Percentiles rank a stretch among this genome's conserved stretches.
These are phyloP conservation scores for Wickerhamomyces subpelliculosus DNA, from an alignment of 805 yeast species.

Conservation along the genomic window DNA sequence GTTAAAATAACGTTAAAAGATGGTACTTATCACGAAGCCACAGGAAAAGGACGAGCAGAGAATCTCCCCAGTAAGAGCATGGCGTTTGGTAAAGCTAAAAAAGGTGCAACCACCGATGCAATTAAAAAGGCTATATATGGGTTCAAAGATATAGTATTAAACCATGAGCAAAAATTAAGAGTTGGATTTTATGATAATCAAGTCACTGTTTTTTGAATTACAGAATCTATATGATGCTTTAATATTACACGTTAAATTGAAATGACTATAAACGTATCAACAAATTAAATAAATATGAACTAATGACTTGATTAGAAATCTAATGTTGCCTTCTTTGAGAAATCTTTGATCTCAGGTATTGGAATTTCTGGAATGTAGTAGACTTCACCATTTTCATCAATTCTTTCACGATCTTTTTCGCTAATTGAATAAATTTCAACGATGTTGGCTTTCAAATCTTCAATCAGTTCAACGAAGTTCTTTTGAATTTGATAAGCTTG, in stretches of 20 bases:
- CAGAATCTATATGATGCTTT: not conserved
- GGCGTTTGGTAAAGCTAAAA: conserved; percentile 75
- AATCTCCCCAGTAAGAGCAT: conserved; percentile 55
- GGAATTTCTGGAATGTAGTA: conserved; percentile 75
- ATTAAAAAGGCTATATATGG: conserved; percentile 71
- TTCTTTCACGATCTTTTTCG: conserved; percentile 81
- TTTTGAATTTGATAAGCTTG: conserved; percentile 81
- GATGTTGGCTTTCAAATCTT: conserved; percentile 50
- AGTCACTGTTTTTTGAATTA: conserved; percentile 7
- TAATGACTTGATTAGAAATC: conserved; percentile 38
- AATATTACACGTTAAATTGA: not conserved
- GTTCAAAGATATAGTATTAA: conserved; percentile 57
- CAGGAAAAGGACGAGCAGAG: conserved; percentile 68
- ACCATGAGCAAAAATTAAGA: conserved; percentile 27
- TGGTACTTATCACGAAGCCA: conserved; percentile 75
- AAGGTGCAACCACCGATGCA: conserved; percentile 83
- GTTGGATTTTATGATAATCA: conserved; percentile 26
- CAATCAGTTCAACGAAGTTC: conserved; percentile 50
- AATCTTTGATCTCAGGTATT: conserved; percentile 55
- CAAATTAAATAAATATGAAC: not conserved
- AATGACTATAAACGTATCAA: not conserved
- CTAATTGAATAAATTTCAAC: conserved; percentile 75
- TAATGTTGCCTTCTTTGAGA: conserved; percentile 49
- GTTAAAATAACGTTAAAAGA: conserved; percentile 70
- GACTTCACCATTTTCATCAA: conserved; percentile 82